Percentiles rank a stretch among this genome's conserved stretches.
phyloP scores from a whole-genome alignment of 768 basidiomycete species.

The Collybia sp. region DNA sequence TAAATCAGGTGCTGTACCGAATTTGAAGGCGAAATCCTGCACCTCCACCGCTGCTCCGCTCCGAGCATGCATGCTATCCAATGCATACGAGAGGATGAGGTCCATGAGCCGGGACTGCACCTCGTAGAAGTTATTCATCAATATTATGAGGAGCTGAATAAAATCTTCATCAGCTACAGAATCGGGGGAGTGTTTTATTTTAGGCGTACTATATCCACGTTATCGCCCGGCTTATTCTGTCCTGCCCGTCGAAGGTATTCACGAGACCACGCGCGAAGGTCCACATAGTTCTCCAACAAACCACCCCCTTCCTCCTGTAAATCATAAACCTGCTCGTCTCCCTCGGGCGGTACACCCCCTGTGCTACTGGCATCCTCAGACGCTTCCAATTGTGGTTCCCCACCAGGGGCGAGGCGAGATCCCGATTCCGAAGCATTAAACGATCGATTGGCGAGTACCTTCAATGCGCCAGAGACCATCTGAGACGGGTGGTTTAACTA shows the following conservation, averaged over 20 bases:
- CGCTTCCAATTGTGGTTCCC: background rate
- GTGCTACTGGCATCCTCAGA: background rate
- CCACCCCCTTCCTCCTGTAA: too few species aligned
- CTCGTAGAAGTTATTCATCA: conserved; percentile 14
- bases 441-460: conserved; percentile 7
- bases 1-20: conserved; percentile 9
- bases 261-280: conserved; percentile 9
- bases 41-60: conserved; percentile 7
- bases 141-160: conserved; percentile 9
- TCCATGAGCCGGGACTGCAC: conserved; percentile 11
- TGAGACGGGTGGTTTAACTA: conserved; percentile 11
- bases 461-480: conserved; percentile 8
- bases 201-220: conserved; percentile 7
- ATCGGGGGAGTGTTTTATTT: background rate
- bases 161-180: background rate
- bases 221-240: conserved; percentile 3
- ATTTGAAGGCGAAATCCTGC: conserved; percentile 11
- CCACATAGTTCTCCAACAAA: conserved; percentile 7
- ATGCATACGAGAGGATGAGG: conserved; percentile 6
- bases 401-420: background rate
- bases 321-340: too few species aligned
- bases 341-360: too few species aligned
- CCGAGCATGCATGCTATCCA: conserved; percentile 8
- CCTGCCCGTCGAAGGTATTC: conserved; percentile 11
- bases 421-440: too few species aligned